A percentile compares a stretch with the other conserved stretches of the same genome.
Conservation (phyloP, 768 basidiomycete genomes). For the Xerocomus brunneocitrinus region DNA sequence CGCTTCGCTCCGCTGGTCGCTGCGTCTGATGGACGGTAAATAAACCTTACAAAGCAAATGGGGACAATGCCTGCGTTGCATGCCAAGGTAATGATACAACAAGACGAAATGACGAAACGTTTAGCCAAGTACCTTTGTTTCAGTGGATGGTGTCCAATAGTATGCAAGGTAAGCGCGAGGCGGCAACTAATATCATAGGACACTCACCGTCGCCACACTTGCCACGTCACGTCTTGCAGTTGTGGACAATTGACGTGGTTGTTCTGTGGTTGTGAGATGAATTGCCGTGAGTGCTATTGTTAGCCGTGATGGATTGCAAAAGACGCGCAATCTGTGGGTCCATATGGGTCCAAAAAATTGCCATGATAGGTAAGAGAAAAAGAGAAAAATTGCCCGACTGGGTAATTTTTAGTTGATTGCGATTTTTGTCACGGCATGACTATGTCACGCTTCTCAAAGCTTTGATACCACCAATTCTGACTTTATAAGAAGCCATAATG, state of each 20-base stretch:
- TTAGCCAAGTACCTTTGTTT: too few species aligned
- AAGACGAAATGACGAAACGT: too few species aligned
- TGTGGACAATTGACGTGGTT: too few species aligned
- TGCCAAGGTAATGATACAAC: too few species aligned
- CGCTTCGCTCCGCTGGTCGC: too few species aligned
- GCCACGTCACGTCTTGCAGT: background rate
- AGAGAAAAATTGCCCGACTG: constrained; percentile 2
- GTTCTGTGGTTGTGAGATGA: background rate
- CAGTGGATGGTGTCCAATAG: too few species aligned
- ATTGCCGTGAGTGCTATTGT: background rate
- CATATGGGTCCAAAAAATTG: constrained; percentile 30
- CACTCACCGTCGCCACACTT: background rate
- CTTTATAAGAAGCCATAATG: background rate
- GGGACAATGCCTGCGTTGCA: background rate
- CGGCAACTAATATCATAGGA: too few species aligned
- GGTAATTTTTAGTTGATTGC: constrained; percentile 30
- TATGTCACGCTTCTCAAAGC: constrained; percentile 21
- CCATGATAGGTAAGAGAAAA: constrained; percentile 16
- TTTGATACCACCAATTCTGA: background rate
- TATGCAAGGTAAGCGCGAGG: too few species aligned
- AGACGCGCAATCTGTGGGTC: constrained; percentile 12
- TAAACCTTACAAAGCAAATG: background rate
- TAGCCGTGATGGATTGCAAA: constrained; percentile 24
- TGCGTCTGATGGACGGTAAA: background rate
- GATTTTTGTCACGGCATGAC: constrained; percentile 26